Evolutionary conservation across 2,329 filamentous ascomycete species (phyloP).

Genomic region (Aspergillus sp.): DNA sequence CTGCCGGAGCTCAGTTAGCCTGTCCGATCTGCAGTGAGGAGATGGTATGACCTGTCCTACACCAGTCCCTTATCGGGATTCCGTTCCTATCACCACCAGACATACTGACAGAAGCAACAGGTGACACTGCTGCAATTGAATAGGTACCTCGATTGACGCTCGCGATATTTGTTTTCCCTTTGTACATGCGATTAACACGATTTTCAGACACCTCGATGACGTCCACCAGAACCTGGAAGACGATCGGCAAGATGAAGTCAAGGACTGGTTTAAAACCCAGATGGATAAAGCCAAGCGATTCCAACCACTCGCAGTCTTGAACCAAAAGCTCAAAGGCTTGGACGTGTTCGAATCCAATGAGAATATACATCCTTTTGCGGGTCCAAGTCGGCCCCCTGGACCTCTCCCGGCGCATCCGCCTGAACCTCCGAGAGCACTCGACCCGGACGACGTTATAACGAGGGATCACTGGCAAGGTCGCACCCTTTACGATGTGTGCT

Average conservation of each 20-base stretch:
- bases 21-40: conserved; percentile 99
- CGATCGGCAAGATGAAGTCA: conserved; percentile 88
- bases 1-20: conserved; percentile 68
- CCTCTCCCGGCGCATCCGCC: conserved; percentile 28
- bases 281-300: conserved; percentile 92
- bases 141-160: conserved; percentile 50
- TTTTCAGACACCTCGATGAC: conserved; percentile 74
- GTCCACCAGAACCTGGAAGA: conserved; percentile 86
- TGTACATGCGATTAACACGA: conserved; percentile 20
- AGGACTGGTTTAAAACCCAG: conserved; percentile 95
- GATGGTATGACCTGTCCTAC: conserved; percentile 66
- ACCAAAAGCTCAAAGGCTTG: conserved; percentile 88
- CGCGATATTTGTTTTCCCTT: conserved; percentile 1
- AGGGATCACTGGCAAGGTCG: conserved; percentile 85
- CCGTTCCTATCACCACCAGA: background rate
- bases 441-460: conserved; percentile 89
- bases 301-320: conserved; percentile 85
- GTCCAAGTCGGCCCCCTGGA: conserved; percentile 37
- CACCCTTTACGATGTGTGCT: conserved; percentile 74
- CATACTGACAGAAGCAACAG: conserved; percentile 48
- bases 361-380: conserved; percentile 50
- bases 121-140: conserved; percentile 92
- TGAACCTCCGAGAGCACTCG: conserved; percentile 50
- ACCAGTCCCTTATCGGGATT: background rate
- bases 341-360: conserved; percentile 95